phyloP scores from a whole-genome alignment of 495 filamentous ascomycete species.

The Haplographium delicatum region DNA sequence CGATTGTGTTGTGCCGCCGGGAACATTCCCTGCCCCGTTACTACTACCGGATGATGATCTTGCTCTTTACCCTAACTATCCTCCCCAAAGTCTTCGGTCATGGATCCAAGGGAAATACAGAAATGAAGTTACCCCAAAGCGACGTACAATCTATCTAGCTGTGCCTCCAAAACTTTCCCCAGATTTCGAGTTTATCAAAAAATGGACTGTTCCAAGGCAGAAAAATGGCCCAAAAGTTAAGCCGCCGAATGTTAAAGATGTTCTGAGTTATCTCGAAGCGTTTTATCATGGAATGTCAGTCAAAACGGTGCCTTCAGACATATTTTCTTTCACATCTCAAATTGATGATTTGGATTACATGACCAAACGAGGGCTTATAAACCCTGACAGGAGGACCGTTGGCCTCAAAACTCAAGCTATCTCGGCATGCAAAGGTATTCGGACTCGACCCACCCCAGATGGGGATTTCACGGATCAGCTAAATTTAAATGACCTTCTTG shows the following conservation, averaged over 20 bases:
- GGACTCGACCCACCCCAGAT: constrained; percentile 45
- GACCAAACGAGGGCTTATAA: neutral
- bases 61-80: constrained; percentile 44
- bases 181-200: constrained; percentile 30
- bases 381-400: constrained; percentile 23
- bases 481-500: constrained; percentile 60
- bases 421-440: constrained; percentile 43
- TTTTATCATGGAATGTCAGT: constrained; percentile 59
- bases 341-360: neutral
- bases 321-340: neutral
- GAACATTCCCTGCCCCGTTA: constrained; percentile 56
- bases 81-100: constrained; percentile 51
- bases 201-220: constrained; percentile 32
- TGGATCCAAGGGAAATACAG: constrained; percentile 47
- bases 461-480: constrained; percentile 46
- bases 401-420: constrained; percentile 33
- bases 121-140: constrained; percentile 43
- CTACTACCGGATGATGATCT: constrained; percentile 58
- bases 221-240: neutral
- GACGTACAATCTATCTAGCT: constrained; percentile 52
- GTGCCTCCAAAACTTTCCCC: constrained; percentile 34
- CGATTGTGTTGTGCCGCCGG: neutral
- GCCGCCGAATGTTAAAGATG: constrained; percentile 29
- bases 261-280: constrained; percentile 48
- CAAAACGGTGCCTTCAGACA: constrained; percentile 31